phyloP scores from a whole-genome alignment of 495 filamentous ascomycete species.

The Aspergillus steynii region DNA sequence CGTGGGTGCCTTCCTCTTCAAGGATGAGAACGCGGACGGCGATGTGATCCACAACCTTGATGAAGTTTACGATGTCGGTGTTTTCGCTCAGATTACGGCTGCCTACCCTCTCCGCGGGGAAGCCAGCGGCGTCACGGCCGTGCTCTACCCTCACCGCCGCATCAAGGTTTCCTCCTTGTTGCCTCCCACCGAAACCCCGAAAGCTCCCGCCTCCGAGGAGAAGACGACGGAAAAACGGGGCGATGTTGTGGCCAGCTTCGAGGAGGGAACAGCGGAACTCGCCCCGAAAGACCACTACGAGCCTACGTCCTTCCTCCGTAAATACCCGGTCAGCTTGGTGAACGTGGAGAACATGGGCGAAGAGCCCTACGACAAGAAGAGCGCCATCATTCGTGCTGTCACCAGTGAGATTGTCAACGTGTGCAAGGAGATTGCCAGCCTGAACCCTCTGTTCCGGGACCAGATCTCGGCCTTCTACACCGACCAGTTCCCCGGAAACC shows the following conservation, averaged over 20 bases:
- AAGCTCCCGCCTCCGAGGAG: conserved; percentile 51
- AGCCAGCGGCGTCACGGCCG: conserved; percentile 75
- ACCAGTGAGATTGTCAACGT: conserved; percentile 98
- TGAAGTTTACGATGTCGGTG: conserved; percentile 92
- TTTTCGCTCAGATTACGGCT: conserved; percentile 97
- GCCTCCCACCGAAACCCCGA: conserved; percentile 55
- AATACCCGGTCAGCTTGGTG: conserved; percentile 87
- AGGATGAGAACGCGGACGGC: conserved; percentile 89
- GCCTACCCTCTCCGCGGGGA: conserved; percentile 87
- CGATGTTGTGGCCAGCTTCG: conserved; percentile 96
- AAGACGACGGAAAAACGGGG: conserved; percentile 72
- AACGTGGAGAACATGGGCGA: conserved; percentile 92
- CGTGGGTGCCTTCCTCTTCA: conserved; percentile 94
- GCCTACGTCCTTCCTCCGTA: conserved; percentile 85
- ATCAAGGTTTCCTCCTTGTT: conserved; percentile 86
- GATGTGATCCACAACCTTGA: conserved; percentile 85
- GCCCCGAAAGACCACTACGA: conserved; percentile 66
- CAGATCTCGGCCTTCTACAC: conserved; percentile 97
- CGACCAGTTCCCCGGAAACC: conserved; percentile 89
- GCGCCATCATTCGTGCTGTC: conserved; percentile 79
- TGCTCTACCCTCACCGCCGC: conserved; percentile 92
- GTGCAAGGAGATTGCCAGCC: conserved; percentile 90
- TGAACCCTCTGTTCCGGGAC: conserved; percentile 95
- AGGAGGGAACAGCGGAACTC: conserved; percentile 61
- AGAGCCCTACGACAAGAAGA: conserved; percentile 86